Evolutionary conservation across 768 basidiomycete species (phyloP).

Genomic region (Mycena kentingensis): DNA sequence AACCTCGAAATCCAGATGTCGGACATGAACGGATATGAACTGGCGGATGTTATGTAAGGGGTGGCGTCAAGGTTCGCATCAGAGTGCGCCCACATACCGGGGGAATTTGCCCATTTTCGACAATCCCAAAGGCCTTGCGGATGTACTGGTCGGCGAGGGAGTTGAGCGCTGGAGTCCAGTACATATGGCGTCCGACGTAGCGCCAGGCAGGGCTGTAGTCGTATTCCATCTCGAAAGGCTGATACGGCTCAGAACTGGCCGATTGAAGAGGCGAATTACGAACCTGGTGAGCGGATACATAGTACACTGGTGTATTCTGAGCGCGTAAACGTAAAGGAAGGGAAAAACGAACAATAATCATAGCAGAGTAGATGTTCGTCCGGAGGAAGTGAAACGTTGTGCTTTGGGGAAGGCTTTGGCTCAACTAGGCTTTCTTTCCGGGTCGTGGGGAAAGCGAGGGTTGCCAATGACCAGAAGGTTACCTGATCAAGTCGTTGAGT

Average conservation of each 20-base stretch:
- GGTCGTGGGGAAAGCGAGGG: conserved; percentile 48
- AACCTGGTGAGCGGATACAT: conserved; percentile 49
- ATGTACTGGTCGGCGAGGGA: conserved; percentile 48
- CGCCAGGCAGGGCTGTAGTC: conserved; percentile 64
- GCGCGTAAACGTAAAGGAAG: background rate
- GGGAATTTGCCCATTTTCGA: conserved; percentile 43
- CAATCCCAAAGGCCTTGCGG: conserved; percentile 43
- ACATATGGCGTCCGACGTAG: conserved; percentile 53
- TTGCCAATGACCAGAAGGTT: conserved; percentile 49
- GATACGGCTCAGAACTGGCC: conserved; percentile 5
- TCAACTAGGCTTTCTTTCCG: conserved; percentile 40
- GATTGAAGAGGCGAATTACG: conserved; percentile 13
- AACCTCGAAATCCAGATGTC: conserved; percentile 54
- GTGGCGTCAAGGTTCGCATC: background rate
- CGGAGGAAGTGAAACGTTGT: conserved; percentile 48
- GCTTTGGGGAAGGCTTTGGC: conserved; percentile 42
- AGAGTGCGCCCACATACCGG: conserved; percentile 37
- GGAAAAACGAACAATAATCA: conserved; percentile 37
- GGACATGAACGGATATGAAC: conserved; percentile 61
- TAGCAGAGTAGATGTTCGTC: conserved; percentile 55
- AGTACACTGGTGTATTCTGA: conserved; percentile 36
- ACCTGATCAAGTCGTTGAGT: conserved; percentile 5
- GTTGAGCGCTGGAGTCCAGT: conserved; percentile 47
- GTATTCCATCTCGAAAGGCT: conserved; percentile 58
- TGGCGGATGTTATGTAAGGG: conserved; percentile 22